Evolutionary conservation across 176 grass and related monocot genomes (phyloP).

Genomic region (Oropetium thomaeum): DNA sequence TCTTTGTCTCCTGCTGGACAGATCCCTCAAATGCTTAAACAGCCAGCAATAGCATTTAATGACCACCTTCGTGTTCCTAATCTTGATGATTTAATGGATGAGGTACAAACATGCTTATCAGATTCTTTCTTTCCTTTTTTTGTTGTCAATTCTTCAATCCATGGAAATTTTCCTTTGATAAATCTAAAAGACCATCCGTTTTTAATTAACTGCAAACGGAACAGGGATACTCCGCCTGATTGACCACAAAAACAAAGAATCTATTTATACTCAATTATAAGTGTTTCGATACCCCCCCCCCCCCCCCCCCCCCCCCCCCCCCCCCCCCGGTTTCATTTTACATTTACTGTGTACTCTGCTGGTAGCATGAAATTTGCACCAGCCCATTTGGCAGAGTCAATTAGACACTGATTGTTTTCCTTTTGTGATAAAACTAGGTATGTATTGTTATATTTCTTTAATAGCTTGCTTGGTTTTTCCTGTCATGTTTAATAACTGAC

Average conservation of each 20-base stretch:
- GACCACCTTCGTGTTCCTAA: constrained; percentile 9
- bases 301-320: neutral
- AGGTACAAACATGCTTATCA: constrained; percentile 34
- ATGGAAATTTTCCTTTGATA: neutral
- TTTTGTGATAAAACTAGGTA: neutral
- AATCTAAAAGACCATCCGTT: neutral
- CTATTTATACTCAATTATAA: neutral
- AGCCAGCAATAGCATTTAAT: constrained; percentile 9
- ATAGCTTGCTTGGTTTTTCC: constrained; percentile 14
- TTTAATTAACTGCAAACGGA: neutral
- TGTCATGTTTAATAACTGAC: constrained; percentile 17
- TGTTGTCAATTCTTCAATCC: neutral
- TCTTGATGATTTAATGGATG: constrained; percentile 15
- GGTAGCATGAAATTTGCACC: neutral
- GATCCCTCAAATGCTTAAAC: constrained; percentile 38
- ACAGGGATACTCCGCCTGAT: neutral
- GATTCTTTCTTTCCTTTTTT: neutral
- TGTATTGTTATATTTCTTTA: neutral
- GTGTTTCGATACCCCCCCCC: neutral
- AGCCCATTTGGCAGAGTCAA: neutral
- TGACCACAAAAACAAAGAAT: neutral
- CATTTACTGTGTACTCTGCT: neutral
- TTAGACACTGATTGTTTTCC: neutral
- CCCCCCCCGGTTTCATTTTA: neutral
- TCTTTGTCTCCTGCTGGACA: constrained; percentile 18